Evolutionary conservation across 2,329 filamentous ascomycete genomes (phyloP), one percentile per base, ranked within the genome.

Genomic region (Drechslerella coelobrocha): DNA sequence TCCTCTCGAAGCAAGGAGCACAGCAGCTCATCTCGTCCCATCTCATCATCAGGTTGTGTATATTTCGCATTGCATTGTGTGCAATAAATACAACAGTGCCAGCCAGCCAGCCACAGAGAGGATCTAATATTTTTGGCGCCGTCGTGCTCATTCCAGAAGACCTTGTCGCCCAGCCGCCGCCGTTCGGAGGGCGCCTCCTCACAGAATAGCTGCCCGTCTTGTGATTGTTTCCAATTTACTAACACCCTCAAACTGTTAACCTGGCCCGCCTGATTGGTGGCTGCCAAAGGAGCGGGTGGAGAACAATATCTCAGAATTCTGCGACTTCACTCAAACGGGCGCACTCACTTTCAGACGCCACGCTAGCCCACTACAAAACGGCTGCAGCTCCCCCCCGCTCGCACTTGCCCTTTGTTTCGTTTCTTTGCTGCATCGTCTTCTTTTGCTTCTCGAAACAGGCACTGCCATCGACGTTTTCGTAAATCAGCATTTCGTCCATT

Each of bases 81-180:
- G n/a, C n/a, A n/a, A n/a, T n/a, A n/a, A n/a, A n/a, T n/a, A n/a
- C n/a, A n/a, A n/a, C n/a, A n/a, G 29, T 31, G 12, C 6, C 12
- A 6, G 29, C 29, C 29, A 45, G 41, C 41, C 41, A 45, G 41
- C 41, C 41, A 45, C 41, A 8, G 41, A 10, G 12, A n/a, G 12
- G 17, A 39, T 39, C 41, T 19, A 19, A 45, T 19, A 41, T 45
- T 17, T 8, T 21, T 19, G 41, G 14, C 41, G 17, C 17, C 17
- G 41, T 6, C 41, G 9, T 23, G 14, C 19, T 7, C 41, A 19
- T 45, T 45, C 41, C 41, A 45, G 41, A 19, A 45, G 14, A 19
- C 17, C 34, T 39, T 39, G 34, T 39, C 34, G 34, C 34, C 34
- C 41, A 45, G 41, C 41, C 41, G 41, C 41, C 41, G 41, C 41